Percentiles rank a stretch among this genome's conserved stretches.
phyloP scores from a whole-genome alignment of 2,329 filamentous ascomycete species.

The Sarocladium strictum region DNA sequence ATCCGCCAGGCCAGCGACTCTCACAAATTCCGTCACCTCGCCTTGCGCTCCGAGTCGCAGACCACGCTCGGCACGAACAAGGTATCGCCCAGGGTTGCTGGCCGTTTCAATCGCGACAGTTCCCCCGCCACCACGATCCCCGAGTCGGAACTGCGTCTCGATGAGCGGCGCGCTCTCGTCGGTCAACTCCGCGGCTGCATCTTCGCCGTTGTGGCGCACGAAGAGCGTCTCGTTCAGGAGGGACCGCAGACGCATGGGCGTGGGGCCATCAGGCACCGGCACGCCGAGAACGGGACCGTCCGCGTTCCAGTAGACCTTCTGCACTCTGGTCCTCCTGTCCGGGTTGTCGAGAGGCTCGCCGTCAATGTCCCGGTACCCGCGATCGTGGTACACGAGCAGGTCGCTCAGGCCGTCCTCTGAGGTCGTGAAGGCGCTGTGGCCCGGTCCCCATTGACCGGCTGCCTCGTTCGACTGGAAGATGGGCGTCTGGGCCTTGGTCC shows the following conservation, averaged over 20 bases:
- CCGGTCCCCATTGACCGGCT: conserved; percentile 23
- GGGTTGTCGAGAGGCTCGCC: conserved; percentile 21
- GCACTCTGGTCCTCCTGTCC: conserved; percentile 21
- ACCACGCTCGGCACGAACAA: not conserved
- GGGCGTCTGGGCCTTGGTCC: conserved; percentile 19
- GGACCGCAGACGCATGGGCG: conserved; percentile 16
- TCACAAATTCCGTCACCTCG: not conserved
- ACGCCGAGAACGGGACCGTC: conserved; percentile 24
- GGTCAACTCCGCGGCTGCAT: not conserved
- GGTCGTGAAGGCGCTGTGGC: conserved; percentile 22
- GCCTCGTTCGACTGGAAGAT: conserved; percentile 20
- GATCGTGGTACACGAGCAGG: conserved; percentile 21
- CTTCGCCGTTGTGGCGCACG: conserved; percentile 11
- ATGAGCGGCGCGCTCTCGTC: conserved; percentile 9
- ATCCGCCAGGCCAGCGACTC: not conserved
- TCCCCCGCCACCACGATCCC: not conserved
- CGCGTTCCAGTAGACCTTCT: conserved; percentile 24
- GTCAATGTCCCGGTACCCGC: conserved; percentile 20
- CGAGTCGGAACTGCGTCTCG: conserved; percentile 19
- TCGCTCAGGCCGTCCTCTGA: conserved; percentile 23
- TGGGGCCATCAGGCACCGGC: conserved; percentile 18
- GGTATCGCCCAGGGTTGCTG: not conserved
- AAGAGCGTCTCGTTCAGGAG: conserved; percentile 12
- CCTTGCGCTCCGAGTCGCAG: not conserved
- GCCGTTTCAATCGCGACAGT: not conserved